Evolutionary conservation across 2,329 filamentous ascomycete species (phyloP), one percentile per base, ranked within the genome.

Genomic region (Alternaria rosae): DNA sequence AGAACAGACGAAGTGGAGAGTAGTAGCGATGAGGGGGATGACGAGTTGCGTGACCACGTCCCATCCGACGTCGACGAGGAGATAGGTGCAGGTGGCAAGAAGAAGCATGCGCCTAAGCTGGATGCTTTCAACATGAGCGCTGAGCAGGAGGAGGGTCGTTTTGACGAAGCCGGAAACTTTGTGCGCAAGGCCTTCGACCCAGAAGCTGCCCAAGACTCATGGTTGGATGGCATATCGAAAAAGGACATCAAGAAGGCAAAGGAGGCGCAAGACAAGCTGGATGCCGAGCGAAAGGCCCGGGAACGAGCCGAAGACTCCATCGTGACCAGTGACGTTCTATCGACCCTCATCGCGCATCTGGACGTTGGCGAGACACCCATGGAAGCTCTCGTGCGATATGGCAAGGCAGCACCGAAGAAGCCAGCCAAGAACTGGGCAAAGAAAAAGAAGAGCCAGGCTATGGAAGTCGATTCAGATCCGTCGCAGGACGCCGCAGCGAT

Each of bases 81-180:
- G 78, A 85, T 99, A 6, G 95, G 95, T 2, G 90, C 92, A 2
- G 95, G 95, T 13, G 91, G 92, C 2, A 91, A 96, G 71, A 98
- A 97, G 82, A 92, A 89, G 72, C 93, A 97, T 78, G 95, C 95
- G 2, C 95, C 95, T 2, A 92, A 95, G 77, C 86, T 99, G 6
- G 95, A 98, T 78, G 94, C 94, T 3, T 99, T 99, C 85, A 98
- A 99, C 76, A 92, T 99, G 85, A 89, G 88, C 61, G 83, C 87
- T 12, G 95, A 99, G 79, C 90, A 96, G 78, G 93, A 98, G 74
- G 94, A 98, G 70, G 95, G 95, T 1, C 87, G 89, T 11, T 99
- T 97, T 73, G 95, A 99, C 76, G 91, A 95, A 70, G 84, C 89
- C 1, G 94, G 94, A 10, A 99, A 98, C 78, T 99, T 89, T 77